These are phyloP conservation scores for Colletotrichum salicis DNA, from an alignment of 2,329 filamentous ascomycete species.

Conservation along the genomic window DNA sequence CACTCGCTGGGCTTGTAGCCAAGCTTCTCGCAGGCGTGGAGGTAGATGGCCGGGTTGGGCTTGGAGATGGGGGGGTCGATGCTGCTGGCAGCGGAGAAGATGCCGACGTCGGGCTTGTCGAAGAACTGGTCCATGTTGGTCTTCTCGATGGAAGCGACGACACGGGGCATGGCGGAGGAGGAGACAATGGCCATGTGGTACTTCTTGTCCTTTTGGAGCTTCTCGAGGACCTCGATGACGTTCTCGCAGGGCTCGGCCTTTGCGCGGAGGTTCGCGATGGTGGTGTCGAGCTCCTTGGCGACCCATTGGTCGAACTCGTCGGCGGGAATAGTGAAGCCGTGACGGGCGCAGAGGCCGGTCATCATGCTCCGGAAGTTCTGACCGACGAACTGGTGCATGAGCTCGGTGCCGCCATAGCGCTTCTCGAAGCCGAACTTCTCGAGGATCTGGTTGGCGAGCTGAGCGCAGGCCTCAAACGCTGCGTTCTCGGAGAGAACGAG, in stretches of 20 bases:
- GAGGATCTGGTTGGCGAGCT: slow-evolving; percentile 87
- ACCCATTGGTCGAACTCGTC: slow-evolving; percentile 81
- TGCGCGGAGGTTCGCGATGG: slow-evolving; percentile 80
- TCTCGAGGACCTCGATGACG: slow-evolving; percentile 73
- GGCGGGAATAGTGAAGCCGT: slow-evolving; percentile 74
- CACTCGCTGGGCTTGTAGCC: slow-evolving; percentile 77
- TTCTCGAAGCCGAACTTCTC: slow-evolving; percentile 69
- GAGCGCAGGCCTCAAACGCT: slow-evolving; percentile 90
- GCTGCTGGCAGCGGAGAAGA: slow-evolving; percentile 86
- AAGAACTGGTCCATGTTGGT: slow-evolving; percentile 85
- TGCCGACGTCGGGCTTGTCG: slow-evolving; percentile 70
- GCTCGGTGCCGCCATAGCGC: slow-evolving; percentile 79
- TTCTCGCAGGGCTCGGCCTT: slow-evolving; percentile 75
- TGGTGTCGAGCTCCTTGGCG: slow-evolving; percentile 79
- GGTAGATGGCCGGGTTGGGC: slow-evolving; percentile 89
- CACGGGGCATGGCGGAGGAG: slow-evolving; percentile 80
- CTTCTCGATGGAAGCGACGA: slow-evolving; percentile 81
- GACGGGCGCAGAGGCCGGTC: slow-evolving; percentile 77
- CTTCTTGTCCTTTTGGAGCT: slow-evolving; percentile 67
- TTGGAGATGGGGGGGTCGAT: slow-evolving; percentile 83
- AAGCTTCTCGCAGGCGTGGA: slow-evolving; percentile 78
- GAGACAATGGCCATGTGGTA: slow-evolving; percentile 84
- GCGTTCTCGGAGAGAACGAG: slow-evolving; percentile 91
- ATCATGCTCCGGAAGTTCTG: slow-evolving; percentile 97
- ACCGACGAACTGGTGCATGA: slow-evolving; percentile 89